phyloP scores from a whole-genome alignment of 306 rosid species.

The Dryas drummondii region DNA sequence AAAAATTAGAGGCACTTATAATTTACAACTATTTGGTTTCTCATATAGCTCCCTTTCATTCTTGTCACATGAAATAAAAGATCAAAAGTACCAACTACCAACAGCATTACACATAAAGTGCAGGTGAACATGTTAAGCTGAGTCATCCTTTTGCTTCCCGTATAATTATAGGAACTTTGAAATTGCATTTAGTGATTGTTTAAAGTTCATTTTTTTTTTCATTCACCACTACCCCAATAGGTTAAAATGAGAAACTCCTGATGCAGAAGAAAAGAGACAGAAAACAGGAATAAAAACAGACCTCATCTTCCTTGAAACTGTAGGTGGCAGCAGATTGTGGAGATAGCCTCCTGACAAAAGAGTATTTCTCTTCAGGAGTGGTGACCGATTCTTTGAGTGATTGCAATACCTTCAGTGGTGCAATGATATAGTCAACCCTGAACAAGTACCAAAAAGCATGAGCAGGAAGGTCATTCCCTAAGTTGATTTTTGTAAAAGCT shows the following conservation, averaged over 20 bases:
- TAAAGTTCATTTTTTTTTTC: neutral
- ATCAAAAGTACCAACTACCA: neutral
- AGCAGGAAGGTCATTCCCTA: conserved; percentile 14
- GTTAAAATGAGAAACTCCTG: conserved; percentile 12
- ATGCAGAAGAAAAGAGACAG: conserved; percentile 9
- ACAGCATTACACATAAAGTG: neutral
- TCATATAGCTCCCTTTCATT: neutral
- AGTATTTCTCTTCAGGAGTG: conserved; percentile 77
- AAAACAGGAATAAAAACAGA: conserved; percentile 33
- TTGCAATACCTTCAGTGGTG: conserved; percentile 88
- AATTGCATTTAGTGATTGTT: neutral
- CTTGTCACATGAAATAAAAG: neutral
- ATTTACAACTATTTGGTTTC: neutral
- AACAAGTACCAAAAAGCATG: conserved; percentile 21
- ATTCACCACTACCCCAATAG: neutral
- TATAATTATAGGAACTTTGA: neutral
- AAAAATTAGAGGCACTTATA: neutral
- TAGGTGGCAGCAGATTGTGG: conserved; percentile 72
- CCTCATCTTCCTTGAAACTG: conserved; percentile 76
- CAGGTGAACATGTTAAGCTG: neutral
- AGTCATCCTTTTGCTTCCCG: neutral
- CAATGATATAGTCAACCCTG: conserved; percentile 95
- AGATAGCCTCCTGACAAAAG: conserved; percentile 79
- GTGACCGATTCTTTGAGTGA: conserved; percentile 84
- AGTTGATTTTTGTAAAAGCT: conserved; percentile 25